phyloP scores from a whole-genome alignment of 148 eudicot species.

The Tetragonia tetragonoides region DNA sequence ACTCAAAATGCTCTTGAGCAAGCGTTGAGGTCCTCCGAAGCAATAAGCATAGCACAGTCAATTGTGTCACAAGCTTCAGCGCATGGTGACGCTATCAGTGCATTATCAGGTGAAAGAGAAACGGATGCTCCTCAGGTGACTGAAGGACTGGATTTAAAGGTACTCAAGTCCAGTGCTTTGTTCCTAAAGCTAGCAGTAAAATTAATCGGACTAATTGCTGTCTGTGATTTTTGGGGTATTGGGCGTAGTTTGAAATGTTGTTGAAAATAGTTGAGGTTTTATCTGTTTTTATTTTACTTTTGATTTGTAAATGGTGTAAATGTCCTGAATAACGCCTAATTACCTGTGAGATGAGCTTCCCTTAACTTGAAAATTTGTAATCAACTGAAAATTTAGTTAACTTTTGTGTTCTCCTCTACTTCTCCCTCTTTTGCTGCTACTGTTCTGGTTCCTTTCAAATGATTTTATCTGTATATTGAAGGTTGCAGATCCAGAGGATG shows the following conservation, averaged over 20 bases:
- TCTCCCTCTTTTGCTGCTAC: neutral
- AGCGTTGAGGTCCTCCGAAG: conserved; percentile 27
- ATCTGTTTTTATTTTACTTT: neutral
- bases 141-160: conserved; percentile 45
- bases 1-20: conserved; percentile 17
- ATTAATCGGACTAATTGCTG: neutral
- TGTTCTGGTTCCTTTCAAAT: neutral
- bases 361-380: neutral
- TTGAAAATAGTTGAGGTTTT: neutral
- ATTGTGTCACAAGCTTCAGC: conserved; percentile 22
- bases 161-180: conserved; percentile 13
- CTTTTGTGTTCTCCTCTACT: neutral
- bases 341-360: too few species aligned
- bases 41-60: conserved; percentile 18
- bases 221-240: neutral
- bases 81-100: conserved; percentile 16
- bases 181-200: neutral
- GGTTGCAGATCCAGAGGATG: conserved; percentile 67
- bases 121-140: conserved; percentile 18
- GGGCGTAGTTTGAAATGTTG: neutral
- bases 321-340: too few species aligned
- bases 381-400: neutral
- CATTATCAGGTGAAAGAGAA: conserved; percentile 15
- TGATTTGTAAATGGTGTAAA: neutral
- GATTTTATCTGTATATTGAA: conserved; percentile 16